Percentiles rank a stretch among this genome's conserved stretches.
phyloP scores from a whole-genome alignment of 495 filamentous ascomycete species.

The Daldinia decipiens region DNA sequence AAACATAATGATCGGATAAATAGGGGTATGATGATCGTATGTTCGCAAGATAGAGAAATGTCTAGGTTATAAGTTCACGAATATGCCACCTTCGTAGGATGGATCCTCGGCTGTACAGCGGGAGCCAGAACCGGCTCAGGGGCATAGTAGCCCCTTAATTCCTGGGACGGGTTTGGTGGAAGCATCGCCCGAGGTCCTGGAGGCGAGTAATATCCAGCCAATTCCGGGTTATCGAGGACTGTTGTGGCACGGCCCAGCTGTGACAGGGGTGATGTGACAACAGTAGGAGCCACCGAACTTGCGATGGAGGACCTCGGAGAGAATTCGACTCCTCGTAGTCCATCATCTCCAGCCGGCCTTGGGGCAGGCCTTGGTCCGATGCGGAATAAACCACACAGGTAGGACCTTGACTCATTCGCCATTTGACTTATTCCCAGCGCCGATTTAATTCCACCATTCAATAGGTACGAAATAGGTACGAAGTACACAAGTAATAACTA shows the following conservation, averaged over 20 bases:
- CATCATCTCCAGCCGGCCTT: neutral
- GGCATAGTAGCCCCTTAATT: conserved; percentile 41
- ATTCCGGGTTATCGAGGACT: conserved; percentile 30
- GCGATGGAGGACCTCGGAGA: conserved; percentile 31
- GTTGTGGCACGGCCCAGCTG: neutral
- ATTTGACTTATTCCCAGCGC: neutral
- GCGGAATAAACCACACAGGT: conserved; percentile 24
- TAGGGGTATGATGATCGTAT: neutral
- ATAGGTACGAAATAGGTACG: too few species aligned
- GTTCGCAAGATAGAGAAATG: neutral
- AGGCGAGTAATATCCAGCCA: conserved; percentile 41
- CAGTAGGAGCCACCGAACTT: conserved; percentile 24
- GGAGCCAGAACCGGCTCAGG: conserved; percentile 16
- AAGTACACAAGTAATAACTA: neutral
- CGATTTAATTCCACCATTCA: neutral
- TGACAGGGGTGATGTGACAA: neutral
- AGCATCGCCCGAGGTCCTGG: conserved; percentile 11
- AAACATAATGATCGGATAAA: neutral
- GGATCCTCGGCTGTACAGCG: neutral
- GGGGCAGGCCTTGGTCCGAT: conserved; percentile 13
- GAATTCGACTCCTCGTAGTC: conserved; percentile 35
- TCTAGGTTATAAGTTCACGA: conserved; percentile 7
- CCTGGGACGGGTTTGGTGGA: conserved; percentile 8
- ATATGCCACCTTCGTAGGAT: conserved; percentile 25
- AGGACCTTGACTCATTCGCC: conserved; percentile 23